Conservation (phyloP, 208 protist species). For the Trypanosoma boissoni region DNA sequence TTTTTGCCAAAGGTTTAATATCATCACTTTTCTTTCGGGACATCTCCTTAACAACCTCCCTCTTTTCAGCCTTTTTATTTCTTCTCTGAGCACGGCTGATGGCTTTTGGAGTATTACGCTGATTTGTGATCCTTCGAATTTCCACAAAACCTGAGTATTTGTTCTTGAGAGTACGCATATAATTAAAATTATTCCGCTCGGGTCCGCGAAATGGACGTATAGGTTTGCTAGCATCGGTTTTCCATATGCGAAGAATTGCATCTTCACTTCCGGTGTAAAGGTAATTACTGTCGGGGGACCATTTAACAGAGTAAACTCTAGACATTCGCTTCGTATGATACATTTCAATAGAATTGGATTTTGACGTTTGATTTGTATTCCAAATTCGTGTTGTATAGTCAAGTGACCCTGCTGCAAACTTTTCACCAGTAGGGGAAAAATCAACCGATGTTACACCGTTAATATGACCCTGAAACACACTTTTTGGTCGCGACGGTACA, state of each 20-base stretch:
- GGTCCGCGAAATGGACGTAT: conserved; percentile 83
- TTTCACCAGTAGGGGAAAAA: conserved; percentile 95
- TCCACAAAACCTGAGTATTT: conserved; percentile 86
- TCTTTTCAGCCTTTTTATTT: conserved; percentile 73
- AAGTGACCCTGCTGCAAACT: conserved; percentile 94
- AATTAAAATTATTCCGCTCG: conserved; percentile 93
- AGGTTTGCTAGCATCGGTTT: conserved; percentile 90
- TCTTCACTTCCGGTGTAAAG: conserved; percentile 96
- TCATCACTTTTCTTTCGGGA: conserved; percentile 72
- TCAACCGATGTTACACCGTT: conserved; percentile 93
- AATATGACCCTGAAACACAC: conserved; percentile 96
- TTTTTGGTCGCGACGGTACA: conserved; percentile 86
- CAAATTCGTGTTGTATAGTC: conserved; percentile 96
- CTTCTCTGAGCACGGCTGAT: conserved; percentile 60
- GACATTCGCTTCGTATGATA: conserved; percentile 99
- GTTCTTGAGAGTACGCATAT: conserved; percentile 88
- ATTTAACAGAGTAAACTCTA: conserved; percentile 91
- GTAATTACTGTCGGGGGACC: conserved; percentile 92
- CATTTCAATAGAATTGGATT: conserved; percentile 92
- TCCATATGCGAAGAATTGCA: conserved; percentile 97
- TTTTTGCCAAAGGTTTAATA: conserved; percentile 80
- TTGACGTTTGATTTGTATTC: conserved; percentile 79
- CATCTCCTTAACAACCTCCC: conserved; percentile 86
- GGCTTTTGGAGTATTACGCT: conserved; percentile 85
- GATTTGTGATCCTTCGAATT: conserved; percentile 85